Evolutionary conservation across 1,139 yeast species (phyloP).

Genomic region (Geotrichum macrosporum): DNA sequence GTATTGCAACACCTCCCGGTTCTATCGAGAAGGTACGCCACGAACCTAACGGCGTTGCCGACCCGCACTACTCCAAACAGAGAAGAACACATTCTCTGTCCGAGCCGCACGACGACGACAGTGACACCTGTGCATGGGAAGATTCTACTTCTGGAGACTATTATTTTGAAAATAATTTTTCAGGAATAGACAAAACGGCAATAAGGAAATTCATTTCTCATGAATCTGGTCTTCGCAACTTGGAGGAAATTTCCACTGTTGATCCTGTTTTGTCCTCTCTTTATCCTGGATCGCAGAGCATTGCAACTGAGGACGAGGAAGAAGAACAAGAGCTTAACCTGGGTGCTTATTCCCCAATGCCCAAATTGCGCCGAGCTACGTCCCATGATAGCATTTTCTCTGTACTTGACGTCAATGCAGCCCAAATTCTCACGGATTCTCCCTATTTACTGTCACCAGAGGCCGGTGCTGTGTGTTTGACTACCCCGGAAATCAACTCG

Average conservation of each 20-base stretch:
- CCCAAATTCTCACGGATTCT: background rate
- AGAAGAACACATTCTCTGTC: constrained; percentile 1
- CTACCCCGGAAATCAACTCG: constrained; percentile 7
- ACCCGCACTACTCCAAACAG: background rate
- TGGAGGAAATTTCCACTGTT: constrained; percentile 8
- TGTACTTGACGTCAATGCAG: constrained; percentile 9
- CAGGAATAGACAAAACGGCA: constrained; percentile 1
- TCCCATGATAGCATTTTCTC: constrained; percentile 26
- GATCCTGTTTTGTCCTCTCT: constrained; percentile 8
- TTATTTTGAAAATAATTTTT: background rate
- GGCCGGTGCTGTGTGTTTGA: background rate
- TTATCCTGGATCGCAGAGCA: constrained; percentile 15
- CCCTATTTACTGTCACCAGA: background rate
- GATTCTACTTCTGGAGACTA: background rate
- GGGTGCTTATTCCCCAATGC: constrained; percentile 8
- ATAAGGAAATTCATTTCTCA: constrained; percentile 14
- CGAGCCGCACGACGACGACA: constrained; percentile 7
- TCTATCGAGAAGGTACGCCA: background rate
- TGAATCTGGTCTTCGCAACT: constrained; percentile 14
- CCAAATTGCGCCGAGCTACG: constrained; percentile 17
- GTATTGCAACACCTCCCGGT: constrained; percentile 1
- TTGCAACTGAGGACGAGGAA: constrained; percentile 5
- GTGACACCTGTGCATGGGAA: constrained; percentile 7
- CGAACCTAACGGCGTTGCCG: background rate
- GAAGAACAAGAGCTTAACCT: constrained; percentile 4